Evolutionary conservation across 495 filamentous ascomycete species (phyloP).

Genomic region (Trichoderma virens): DNA sequence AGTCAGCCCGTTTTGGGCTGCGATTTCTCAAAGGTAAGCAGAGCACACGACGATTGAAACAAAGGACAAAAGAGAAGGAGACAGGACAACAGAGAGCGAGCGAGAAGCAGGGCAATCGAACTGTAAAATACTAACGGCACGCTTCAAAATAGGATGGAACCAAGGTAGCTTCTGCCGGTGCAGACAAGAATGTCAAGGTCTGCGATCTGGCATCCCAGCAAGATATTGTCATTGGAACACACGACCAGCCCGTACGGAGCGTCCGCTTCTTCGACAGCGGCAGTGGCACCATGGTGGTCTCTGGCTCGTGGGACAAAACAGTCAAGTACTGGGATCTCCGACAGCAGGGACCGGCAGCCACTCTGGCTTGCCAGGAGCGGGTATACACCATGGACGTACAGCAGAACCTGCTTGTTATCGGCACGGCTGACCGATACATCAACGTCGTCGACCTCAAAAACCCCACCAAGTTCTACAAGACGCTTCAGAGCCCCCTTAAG

Average conservation of each 20-base stretch:
- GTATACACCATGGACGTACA: conserved; percentile 86
- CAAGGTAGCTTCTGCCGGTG: conserved; percentile 74
- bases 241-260: conserved; percentile 72
- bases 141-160: conserved; percentile 39
- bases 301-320: conserved; percentile 93
- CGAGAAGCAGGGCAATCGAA: neutral
- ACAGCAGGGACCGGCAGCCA: conserved; percentile 48
- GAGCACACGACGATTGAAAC: no score
- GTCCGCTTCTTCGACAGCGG: conserved; percentile 65
- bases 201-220: conserved; percentile 58
- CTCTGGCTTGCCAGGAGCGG: conserved; percentile 65
- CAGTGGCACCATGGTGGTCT: conserved; percentile 61
- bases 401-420: conserved; percentile 76
- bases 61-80: neutral
- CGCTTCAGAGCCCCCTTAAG: conserved; percentile 78
- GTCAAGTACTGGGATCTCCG: conserved; percentile 94
- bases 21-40: conserved; percentile 72
- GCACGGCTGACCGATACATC: conserved; percentile 85
- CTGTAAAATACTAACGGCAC: neutral
- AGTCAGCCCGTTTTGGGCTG: conserved; percentile 66
- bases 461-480: conserved; percentile 78
- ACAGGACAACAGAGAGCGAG: neutral
- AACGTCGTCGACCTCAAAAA: conserved; percentile 82
- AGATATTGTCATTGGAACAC: conserved; percentile 58
- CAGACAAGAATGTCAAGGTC: conserved; percentile 76